Percentiles rank a stretch among this genome's conserved stretches.
Evolutionary conservation across 352 stramenopile genomes (phyloP).

Genomic region (Globisporangium ultimum): DNA sequence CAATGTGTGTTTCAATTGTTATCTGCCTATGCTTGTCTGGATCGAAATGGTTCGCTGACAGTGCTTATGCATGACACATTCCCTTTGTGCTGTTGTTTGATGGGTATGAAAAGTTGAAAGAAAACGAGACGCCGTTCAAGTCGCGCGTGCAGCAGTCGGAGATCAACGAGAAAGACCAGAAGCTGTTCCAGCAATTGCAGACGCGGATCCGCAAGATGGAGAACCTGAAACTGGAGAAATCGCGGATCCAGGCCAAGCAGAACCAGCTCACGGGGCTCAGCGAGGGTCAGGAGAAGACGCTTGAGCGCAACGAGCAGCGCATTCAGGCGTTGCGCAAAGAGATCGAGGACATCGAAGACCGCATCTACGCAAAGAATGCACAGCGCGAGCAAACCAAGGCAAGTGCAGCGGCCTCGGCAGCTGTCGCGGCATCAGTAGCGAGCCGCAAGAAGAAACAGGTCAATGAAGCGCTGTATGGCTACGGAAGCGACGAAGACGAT

Average conservation of each 20-base stretch:
- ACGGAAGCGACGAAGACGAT: constrained; percentile 75
- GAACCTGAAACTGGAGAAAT: constrained; percentile 66
- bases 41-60: neutral
- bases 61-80: neutral
- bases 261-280: constrained; percentile 52
- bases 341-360: constrained; percentile 57
- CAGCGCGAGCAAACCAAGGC: constrained; percentile 35
- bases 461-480: constrained; percentile 38
- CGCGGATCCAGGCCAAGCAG: constrained; percentile 72
- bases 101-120: constrained; percentile 41
- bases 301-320: constrained; percentile 61
- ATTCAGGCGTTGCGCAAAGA: constrained; percentile 60
- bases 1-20: constrained; percentile 30
- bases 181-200: constrained; percentile 79
- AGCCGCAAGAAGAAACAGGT: constrained; percentile 18
- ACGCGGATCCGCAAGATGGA: constrained; percentile 81
- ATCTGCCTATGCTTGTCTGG: neutral
- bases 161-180: constrained; percentile 65
- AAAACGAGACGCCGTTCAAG: constrained; percentile 47
- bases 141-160: constrained; percentile 42
- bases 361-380: constrained; percentile 49
- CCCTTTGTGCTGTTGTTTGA: constrained; percentile 4
- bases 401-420: neutral
- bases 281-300: constrained; percentile 54
- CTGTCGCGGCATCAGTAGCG: neutral